Percentiles rank a stretch among this genome's conserved stretches.
Conservation (phyloP, 768 basidiomycete species). For the Auriculariales sp. region DNA sequence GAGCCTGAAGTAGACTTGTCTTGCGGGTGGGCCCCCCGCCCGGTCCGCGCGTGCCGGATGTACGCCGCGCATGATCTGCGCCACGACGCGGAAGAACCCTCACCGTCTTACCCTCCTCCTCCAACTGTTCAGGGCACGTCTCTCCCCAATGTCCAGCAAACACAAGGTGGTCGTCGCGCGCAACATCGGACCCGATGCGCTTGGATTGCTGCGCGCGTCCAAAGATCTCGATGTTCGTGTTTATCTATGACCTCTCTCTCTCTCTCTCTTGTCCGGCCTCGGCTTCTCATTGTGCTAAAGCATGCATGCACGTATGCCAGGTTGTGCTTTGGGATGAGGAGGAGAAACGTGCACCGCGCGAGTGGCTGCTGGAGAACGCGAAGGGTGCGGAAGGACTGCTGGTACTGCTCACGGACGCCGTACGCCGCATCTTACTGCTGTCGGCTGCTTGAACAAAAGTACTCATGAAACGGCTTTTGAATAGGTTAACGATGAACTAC, state of each 20-base stretch:
- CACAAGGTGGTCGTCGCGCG: neutral
- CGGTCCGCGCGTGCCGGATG: too few species aligned
- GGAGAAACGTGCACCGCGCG: slow-evolving; percentile 14
- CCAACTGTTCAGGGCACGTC: too few species aligned
- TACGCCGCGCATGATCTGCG: too few species aligned
- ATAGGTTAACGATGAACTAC: slow-evolving; percentile 60
- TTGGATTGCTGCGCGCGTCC: neutral
- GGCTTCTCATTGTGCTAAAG: neutral
- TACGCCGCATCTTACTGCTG: slow-evolving; percentile 16
- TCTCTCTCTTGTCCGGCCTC: neutral
- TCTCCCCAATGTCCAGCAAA: neutral
- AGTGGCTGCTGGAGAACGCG: slow-evolving; percentile 64
- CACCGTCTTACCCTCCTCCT: too few species aligned
- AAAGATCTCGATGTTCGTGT: neutral
- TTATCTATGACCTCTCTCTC: neutral
- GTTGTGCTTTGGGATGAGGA: neutral
- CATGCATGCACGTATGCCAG: too few species aligned
- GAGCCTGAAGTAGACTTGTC: too few species aligned
- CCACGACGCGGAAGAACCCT: too few species aligned
- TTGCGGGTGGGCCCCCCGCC: too few species aligned
- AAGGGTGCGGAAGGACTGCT: slow-evolving; percentile 44
- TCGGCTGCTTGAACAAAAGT: slow-evolving; percentile 7
- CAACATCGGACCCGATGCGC: neutral
- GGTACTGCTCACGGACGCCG: slow-evolving; percentile 61
- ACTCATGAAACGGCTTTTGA: slow-evolving; percentile 6